Percentiles rank a stretch among this genome's conserved stretches.
Conservation (phyloP, 75 land plant species). For the Cupressus sempervirens region DNA sequence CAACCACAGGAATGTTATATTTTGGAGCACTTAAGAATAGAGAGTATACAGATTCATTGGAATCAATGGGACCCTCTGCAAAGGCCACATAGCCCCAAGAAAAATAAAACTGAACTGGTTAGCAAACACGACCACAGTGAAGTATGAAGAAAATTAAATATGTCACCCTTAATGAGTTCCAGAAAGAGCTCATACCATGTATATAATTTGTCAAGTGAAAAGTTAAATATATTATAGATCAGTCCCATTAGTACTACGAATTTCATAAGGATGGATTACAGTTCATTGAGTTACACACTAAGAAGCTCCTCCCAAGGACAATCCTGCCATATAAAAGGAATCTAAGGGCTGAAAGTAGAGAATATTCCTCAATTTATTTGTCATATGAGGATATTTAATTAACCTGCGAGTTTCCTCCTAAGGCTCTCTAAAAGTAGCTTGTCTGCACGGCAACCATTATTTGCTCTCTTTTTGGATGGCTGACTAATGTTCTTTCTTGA, state of each 20-base stretch:
- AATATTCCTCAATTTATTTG: neutral
- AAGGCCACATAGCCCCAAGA: neutral
- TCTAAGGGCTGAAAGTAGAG: neutral
- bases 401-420: neutral
- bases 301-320: neutral
- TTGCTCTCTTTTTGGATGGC: neutral
- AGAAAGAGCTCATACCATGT: neutral
- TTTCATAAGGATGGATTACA: neutral
- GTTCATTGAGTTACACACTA: neutral
- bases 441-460: neutral
- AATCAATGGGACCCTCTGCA: neutral
- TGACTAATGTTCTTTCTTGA: neutral
- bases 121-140: neutral
- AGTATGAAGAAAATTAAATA: neutral
- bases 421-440: neutral
- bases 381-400: neutral
- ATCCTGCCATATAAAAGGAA: neutral
- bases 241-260: neutral
- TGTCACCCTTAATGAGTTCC: neutral
- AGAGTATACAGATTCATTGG: neutral
- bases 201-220: neutral
- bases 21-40: neutral
- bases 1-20: neutral
- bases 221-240: neutral
- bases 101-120: neutral